Evolutionary conservation across 2,329 filamentous ascomycete species (phyloP).

Genomic region (Sporothrix mexicana): DNA sequence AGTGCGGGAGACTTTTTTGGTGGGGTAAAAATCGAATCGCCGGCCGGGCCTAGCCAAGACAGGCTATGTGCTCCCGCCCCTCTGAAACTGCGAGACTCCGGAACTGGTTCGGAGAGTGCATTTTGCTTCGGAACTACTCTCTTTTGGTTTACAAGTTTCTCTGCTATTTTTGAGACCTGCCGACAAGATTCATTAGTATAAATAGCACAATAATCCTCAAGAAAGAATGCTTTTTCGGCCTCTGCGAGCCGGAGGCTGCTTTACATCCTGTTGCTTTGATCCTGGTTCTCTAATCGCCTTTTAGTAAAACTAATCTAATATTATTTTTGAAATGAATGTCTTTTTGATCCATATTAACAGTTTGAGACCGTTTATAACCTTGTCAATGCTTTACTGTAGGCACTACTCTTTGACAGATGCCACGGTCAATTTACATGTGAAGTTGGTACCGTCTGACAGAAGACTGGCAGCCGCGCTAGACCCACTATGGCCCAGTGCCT

Average conservation of each 20-base stretch:
- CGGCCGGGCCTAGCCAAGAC: slow-evolving; percentile 19
- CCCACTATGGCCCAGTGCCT: neutral
- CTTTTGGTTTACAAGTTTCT: neutral
- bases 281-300: too few relatives aligned
- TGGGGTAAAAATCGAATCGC: slow-evolving; percentile 18
- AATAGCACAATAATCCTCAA: neutral
- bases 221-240: too few relatives aligned
- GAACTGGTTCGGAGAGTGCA: neutral
- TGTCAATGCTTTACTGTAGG: too few relatives aligned
- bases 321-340: too few relatives aligned
- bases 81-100: slow-evolving; percentile 17
- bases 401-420: too few relatives aligned
- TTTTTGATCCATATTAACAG: too few relatives aligned
- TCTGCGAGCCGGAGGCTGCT: too few relatives aligned
- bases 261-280: too few relatives aligned
- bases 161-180: neutral
- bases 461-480: neutral
- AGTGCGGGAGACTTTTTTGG: slow-evolving; percentile 1
- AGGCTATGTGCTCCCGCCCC: neutral
- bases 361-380: too few relatives aligned
- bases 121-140: neutral
- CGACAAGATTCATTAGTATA: neutral
- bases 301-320: too few relatives aligned
- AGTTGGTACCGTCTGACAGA: neutral
- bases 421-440: neutral